Evolutionary conservation across 169 alveolate genomes (phyloP).

Genomic region (Plasmodium yoelii): DNA sequence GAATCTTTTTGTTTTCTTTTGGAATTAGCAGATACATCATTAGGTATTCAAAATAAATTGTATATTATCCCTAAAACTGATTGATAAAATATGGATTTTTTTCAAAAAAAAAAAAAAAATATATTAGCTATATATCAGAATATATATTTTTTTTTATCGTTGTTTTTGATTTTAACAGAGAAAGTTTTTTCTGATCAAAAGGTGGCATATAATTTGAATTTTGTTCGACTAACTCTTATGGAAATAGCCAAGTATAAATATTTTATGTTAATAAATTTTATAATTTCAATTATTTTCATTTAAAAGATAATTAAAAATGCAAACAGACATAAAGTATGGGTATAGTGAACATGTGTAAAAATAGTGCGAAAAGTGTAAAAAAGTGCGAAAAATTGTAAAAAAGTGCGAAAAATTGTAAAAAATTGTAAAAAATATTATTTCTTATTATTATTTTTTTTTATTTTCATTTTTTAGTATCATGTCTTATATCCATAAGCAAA

Average conservation of each 20-base stretch:
- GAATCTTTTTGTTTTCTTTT: conserved; percentile 52
- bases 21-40: conserved; percentile 59
- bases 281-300: neutral
- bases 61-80: no score
- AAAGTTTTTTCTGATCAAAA: conserved; percentile 38
- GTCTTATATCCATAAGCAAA: conserved; percentile 60
- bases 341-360: no score
- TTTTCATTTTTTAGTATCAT: conserved; percentile 46
- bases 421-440: no score
- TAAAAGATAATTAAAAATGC: no score
- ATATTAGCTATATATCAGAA: neutral
- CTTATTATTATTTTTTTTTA: no score
- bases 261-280: neutral
- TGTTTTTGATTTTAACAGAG: conserved; percentile 2
- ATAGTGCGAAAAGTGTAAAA: neutral
- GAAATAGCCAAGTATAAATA: conserved; percentile 62
- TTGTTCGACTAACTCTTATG: conserved; percentile 49
- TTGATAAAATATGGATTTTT: no score
- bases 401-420: no score
- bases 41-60: conserved; percentile 6
- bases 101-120: neutral
- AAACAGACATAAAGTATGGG: no score
- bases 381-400: neutral
- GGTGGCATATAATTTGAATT: conserved; percentile 28
- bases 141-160: neutral